A percentile compares a stretch with the other conserved stretches of the same genome.
Evolutionary conservation across 306 rosid genomes (phyloP).

Genomic region (Vigna reflexopilosa): DNA sequence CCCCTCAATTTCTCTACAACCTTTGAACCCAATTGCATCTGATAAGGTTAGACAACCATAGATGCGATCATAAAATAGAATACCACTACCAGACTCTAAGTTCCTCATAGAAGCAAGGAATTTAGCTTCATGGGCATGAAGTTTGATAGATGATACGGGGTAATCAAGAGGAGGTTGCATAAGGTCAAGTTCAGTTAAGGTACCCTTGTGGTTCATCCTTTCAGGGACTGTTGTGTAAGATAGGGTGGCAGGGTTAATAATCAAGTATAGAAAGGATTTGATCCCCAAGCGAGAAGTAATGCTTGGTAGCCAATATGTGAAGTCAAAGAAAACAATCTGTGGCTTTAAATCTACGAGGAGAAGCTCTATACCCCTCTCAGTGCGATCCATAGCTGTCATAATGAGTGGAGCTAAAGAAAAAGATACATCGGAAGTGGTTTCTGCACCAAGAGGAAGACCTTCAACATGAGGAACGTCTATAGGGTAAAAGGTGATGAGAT

Average conservation of each 20-base stretch:
- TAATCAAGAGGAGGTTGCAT: slow-evolving; percentile 39
- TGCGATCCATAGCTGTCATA: slow-evolving; percentile 48
- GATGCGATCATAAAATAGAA: slow-evolving; percentile 24
- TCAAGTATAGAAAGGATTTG: slow-evolving; percentile 26
- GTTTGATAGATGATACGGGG: slow-evolving; percentile 39
- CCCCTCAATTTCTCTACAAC: slow-evolving; percentile 48
- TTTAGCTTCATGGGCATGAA: slow-evolving; percentile 39
- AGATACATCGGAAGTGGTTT: slow-evolving; percentile 47
- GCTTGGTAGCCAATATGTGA: slow-evolving; percentile 44
- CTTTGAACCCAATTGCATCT: slow-evolving; percentile 52
- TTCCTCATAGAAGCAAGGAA: background rate
- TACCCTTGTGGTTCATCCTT: background rate
- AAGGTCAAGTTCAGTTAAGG: slow-evolving; percentile 28
- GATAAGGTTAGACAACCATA: background rate
- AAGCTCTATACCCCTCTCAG: slow-evolving; percentile 28
- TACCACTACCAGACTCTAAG: slow-evolving; percentile 42
- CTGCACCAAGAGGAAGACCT: slow-evolving; percentile 47
- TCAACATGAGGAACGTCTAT: slow-evolving; percentile 42
- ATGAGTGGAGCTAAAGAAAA: slow-evolving; percentile 2
- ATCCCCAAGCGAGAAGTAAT: slow-evolving; percentile 33
- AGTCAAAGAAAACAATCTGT: slow-evolving; percentile 48
- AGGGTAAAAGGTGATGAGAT: slow-evolving; percentile 41
- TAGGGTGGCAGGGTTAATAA: background rate
- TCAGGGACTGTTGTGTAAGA: background rate
- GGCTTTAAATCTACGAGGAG: slow-evolving; percentile 36